Base-by-base conservation (phyloP, 2,329 filamentous ascomycete genomes). In the Xylaria sp. region DNA sequence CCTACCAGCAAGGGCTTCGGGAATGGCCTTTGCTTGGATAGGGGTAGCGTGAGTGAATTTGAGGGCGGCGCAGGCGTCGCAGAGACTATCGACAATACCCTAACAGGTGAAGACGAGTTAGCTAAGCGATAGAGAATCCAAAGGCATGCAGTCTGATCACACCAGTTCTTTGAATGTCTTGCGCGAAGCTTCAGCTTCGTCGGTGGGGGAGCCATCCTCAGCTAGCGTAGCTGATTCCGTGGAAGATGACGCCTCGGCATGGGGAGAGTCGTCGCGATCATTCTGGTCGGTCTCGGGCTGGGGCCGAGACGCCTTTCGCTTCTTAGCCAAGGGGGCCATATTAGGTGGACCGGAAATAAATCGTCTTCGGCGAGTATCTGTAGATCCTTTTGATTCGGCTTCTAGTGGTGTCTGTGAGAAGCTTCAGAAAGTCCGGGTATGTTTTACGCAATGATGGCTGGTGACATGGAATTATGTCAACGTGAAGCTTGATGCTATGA, bases 31-130 rank as follows among this genome's bases (percentile, higher is more conserved):
- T 61, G 87, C 87, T 80, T 98, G 96, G 73, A 99, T 98, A 0
- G 94, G 91, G 1, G 95, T 99, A 0, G 96, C 93, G 34, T 87
- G 82, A 76, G 91, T 97, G 86, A 94, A 99, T 71, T 92, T 92
- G 63, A 98, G 87, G 0, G 88, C 85, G 5, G 88, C 88, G 82
- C 95, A 98, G 59, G 95, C 94, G 79, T 98, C 94, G 82, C 93
- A 97, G 63, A 99, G 86, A 37, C 92, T 88, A 65, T 97, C 93
- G 68, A 94, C 92, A 59, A 98, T 88, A 28, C 95, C 95, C 89
- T 91, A 63, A 10, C 9, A 28, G 3, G 66, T 15, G 39, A 48
- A 23, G 46, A 28, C 34, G 28, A 5, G 54, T 66, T 51, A 72
- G 63, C 52, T 48, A 28, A 23, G 20, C 20, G 41, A 25, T 3